phyloP scores from a whole-genome alignment of 129 eudicot species.

The Chrysanthemum lavandulifolium region DNA sequence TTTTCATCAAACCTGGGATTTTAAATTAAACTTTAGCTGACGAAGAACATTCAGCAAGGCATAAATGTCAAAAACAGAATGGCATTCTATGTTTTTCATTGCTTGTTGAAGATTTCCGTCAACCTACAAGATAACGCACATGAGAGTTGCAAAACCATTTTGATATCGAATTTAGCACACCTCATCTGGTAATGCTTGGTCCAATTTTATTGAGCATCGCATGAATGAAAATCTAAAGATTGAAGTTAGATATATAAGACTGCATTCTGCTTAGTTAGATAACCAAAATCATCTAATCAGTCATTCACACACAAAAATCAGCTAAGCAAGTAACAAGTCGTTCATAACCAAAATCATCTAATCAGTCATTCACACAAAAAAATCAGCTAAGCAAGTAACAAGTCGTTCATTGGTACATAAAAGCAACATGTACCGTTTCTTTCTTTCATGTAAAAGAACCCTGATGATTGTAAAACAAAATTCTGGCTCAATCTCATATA shows the following conservation, averaged over 20 bases:
- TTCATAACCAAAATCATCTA: too few relatives aligned
- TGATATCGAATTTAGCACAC: constrained; percentile 4
- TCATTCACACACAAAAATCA: too few relatives aligned
- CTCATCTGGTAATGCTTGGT: not conserved
- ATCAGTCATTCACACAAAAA: too few relatives aligned
- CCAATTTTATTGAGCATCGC: not conserved
- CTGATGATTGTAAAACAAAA: not conserved
- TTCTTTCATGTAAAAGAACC: not conserved
- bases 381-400: too few relatives aligned
- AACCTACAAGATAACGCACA: constrained; percentile 39
- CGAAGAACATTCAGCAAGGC: constrained; percentile 58
- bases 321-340: not conserved
- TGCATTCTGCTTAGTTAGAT: not conserved
- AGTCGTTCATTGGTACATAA: not conserved
- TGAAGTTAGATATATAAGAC: not conserved
- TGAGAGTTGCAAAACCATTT: not conserved
- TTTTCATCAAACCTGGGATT: constrained; percentile 42
- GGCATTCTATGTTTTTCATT: constrained; percentile 61
- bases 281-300: not conserved
- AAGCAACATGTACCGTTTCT: not conserved
- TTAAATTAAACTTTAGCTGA: constrained; percentile 49
- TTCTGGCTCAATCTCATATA: not conserved
- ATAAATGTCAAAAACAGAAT: constrained; percentile 71
- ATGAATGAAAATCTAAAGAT: not conserved
- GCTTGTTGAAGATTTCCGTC: constrained; percentile 38